Base-by-base conservation (phyloP, 495 filamentous ascomycete species). In the Trichoderma erinaceum region DNA sequence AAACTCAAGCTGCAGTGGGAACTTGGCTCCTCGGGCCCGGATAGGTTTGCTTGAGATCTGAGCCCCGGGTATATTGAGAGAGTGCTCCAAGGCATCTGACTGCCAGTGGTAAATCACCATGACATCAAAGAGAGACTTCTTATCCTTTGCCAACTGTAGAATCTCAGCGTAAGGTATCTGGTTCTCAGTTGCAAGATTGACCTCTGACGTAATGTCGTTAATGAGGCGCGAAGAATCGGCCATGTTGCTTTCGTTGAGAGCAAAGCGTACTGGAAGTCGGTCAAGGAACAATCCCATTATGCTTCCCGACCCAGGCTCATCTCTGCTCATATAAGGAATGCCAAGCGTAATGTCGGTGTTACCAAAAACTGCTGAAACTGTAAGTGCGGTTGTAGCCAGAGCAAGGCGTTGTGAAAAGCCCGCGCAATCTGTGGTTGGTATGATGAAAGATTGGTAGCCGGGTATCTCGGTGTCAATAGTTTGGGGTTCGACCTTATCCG, bases 21-120 rank as follows among this genome's bases (percentile, higher is more conserved):
- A 52, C n/a, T 52, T 52, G 48, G 48, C 48, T 23, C 48, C 48
- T 23, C 48, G 48, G 18, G 48, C 48, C 25, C 48, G 48, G 21
- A 52, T 52, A 11, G 8, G 48, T 23, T 23, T 21, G 21, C 48
- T 52, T 4, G 48, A 52, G 4, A 52, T 10, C 25, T 52, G 48
- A 25, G 48, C n/a, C 11, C 18, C 48, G 21, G 48, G 48, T 23
- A 52, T 21, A 7, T 23, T 21, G 48, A 52, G 48, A 6, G 48
- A 52, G 21, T 52, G 48, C 21, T 52, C 48, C 48, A 52, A 18
- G 16, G 48, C 48, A 52, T 52, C 48, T 21, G 48, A 52, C 48
- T 52, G 18, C 48, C 48, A 52, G 48, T 52, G 48, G 11, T 52
- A 52, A 52, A 52, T 52, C 4, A 52, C 48, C 48, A 52, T 21